Base-by-base conservation (phyloP, 441 rosid species). In the Populus hybrid region DNA sequence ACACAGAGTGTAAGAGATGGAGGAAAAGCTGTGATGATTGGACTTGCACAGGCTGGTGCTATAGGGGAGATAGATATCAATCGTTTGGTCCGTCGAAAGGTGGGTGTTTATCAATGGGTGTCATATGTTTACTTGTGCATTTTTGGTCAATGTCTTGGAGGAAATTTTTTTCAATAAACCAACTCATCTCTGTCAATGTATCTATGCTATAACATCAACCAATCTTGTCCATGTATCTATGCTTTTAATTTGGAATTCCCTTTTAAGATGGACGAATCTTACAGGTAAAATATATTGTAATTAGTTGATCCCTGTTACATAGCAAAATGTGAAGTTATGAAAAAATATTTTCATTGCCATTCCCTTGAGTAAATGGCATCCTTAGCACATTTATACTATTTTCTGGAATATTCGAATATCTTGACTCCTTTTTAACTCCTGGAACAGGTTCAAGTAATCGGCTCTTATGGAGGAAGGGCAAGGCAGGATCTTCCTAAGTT, bases 21-120 rank as follows among this genome's bases (percentile, higher is more conserved):
- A 76, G 99, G 99, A 53, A 95, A 92, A 83, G 99, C 98, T 73
- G 98, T 95, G 75, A 94, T 95, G 99, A 92, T 95, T 84, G 99
- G 98, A 79, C 95, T 95, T 76, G 74, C 97, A 71, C 79, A 89
- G 84, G 86, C 95, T 30, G 98, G 99, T 36, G 82, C 89, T 18
- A 83, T 91, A 19, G 99, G 99, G 74, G 96, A 92, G 85, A 83
- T 93, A 21, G 99, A 95, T 82, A 92, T 95, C 71, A 95, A 95
- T 85, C 93, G 89, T 73, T 94, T 95, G 80, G 99, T 95, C 72
- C 97, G 98, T 65, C 87, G 99, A 84, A 95, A 95, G 98, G 98
- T 92, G 30, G 46, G 80, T n/a, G 66, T 69, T 67, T 9, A 28
- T 10, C n/a, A 7, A 28, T 42, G 18, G 10, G 5, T 67, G 14